Conservation (phyloP, 768 basidiomycete species). For the Naganishia antarctica region DNA sequence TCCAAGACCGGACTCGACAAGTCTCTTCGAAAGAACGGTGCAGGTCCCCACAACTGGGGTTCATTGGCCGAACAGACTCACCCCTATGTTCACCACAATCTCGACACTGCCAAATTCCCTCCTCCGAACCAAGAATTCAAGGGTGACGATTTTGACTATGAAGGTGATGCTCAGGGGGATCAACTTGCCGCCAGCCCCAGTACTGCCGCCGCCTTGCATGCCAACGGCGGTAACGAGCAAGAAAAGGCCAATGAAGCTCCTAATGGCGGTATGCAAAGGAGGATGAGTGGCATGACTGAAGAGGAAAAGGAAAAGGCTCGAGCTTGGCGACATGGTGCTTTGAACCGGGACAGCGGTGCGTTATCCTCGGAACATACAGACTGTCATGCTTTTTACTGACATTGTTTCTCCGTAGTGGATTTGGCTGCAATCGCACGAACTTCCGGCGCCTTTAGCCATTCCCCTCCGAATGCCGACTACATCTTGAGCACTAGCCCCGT, state of each 20-base stretch:
- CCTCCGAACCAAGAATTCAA: slow-evolving; percentile 13
- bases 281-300: slow-evolving; percentile 54
- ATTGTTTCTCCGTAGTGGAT: slow-evolving; percentile 52
- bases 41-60: slow-evolving; percentile 83
- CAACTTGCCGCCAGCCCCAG: slow-evolving; percentile 28
- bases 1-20: slow-evolving; percentile 70
- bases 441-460: slow-evolving; percentile 59
- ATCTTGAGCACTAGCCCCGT: slow-evolving; percentile 43
- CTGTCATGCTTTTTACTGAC: background rate
- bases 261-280: slow-evolving; percentile 30
- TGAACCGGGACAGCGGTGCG: slow-evolving; percentile 58
- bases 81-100: slow-evolving; percentile 19
- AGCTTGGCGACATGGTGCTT: slow-evolving; percentile 62
- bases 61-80: slow-evolving; percentile 58
- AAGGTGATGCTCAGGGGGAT: slow-evolving; percentile 4
- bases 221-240: slow-evolving; percentile 24
- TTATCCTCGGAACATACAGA: background rate
- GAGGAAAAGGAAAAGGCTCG: slow-evolving; percentile 64
- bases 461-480: slow-evolving; percentile 53
- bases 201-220: slow-evolving; percentile 26
- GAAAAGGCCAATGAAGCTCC: slow-evolving; percentile 42
- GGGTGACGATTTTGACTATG: slow-evolving; percentile 10
- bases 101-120: slow-evolving; percentile 14
- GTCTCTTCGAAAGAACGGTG: slow-evolving; percentile 69
- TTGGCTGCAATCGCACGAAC: slow-evolving; percentile 77